These are phyloP conservation scores for Phoma herbarum DNA, from an alignment of 2,329 filamentous ascomycete species.

Conservation along the genomic window DNA sequence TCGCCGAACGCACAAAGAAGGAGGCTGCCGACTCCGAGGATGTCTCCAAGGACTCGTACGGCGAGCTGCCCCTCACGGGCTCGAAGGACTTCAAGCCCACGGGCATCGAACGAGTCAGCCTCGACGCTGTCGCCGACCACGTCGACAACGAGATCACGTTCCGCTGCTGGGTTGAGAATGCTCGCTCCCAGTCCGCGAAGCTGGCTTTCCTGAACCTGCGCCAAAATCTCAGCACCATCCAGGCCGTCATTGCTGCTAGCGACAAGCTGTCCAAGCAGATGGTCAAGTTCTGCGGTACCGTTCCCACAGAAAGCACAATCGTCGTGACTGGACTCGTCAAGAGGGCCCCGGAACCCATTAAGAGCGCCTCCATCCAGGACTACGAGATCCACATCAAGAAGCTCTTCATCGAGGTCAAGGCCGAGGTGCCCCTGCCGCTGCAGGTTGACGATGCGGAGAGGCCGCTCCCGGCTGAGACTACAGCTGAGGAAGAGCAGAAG, in stretches of 20 bases:
- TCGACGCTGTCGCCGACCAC: slow-evolving; percentile 57
- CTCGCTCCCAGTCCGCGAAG: slow-evolving; percentile 87
- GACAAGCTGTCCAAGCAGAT: slow-evolving; percentile 78
- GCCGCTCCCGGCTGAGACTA: slow-evolving; percentile 57
- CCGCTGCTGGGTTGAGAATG: slow-evolving; percentile 85
- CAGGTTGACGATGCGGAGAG: slow-evolving; percentile 63
- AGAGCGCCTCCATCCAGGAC: slow-evolving; percentile 80
- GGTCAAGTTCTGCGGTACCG: slow-evolving; percentile 85
- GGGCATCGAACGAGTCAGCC: slow-evolving; percentile 63
- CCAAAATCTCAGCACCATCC: slow-evolving; percentile 78
- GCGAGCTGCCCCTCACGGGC: slow-evolving; percentile 68
- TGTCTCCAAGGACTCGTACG: slow-evolving; percentile 80
- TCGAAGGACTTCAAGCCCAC: slow-evolving; percentile 62
- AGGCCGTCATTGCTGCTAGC: slow-evolving; percentile 76
- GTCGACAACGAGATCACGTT: slow-evolving; percentile 68
- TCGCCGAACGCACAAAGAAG: slow-evolving; percentile 57
- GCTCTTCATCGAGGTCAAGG: slow-evolving; percentile 77
- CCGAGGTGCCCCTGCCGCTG: slow-evolving; percentile 68
- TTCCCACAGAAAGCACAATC: slow-evolving; percentile 84
- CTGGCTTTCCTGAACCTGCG: slow-evolving; percentile 89
- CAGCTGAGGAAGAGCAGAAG: slow-evolving; percentile 60
- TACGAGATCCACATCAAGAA: slow-evolving; percentile 90
- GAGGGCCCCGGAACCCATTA: slow-evolving; percentile 85
- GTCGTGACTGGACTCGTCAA: slow-evolving; percentile 81
- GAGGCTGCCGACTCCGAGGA: slow-evolving; percentile 73